These are phyloP conservation scores for Colletotrichum tropicale DNA, from an alignment of 2,329 filamentous ascomycete species.

Conservation along the genomic window DNA sequence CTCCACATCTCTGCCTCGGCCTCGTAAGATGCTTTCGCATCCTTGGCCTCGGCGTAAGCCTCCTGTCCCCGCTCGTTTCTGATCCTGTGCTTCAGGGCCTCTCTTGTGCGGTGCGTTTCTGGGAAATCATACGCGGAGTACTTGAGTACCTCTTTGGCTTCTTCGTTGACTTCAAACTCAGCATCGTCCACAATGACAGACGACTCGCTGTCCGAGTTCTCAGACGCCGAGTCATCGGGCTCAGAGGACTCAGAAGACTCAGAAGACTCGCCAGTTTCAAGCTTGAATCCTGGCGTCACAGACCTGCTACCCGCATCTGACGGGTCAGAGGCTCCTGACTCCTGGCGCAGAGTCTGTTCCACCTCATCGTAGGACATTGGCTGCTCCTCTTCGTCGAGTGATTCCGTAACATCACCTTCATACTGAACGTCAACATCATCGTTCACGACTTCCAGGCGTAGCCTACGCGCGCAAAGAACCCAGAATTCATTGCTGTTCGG, in stretches of 20 bases:
- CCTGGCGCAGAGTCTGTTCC: slow-evolving; percentile 39
- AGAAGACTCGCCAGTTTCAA: neutral
- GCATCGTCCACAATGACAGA: neutral
- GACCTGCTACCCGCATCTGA: neutral
- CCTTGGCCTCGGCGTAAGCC: slow-evolving; percentile 45
- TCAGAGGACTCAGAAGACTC: neutral
- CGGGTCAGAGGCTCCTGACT: neutral
- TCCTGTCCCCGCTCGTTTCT: slow-evolving; percentile 46
- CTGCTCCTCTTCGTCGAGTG: slow-evolving; percentile 20
- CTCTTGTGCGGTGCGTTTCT: slow-evolving; percentile 37
- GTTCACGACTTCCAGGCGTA: slow-evolving; percentile 53
- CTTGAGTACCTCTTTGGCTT: slow-evolving; percentile 46
- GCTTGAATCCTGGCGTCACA: neutral
- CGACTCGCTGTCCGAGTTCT: neutral
- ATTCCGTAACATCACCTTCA: neutral
- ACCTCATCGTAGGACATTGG: slow-evolving; percentile 49
- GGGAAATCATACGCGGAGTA: slow-evolving; percentile 46
- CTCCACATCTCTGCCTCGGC: slow-evolving; percentile 53
- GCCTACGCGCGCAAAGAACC: slow-evolving; percentile 51
- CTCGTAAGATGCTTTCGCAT: slow-evolving; percentile 40
- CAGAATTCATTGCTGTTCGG: slow-evolving; percentile 46
- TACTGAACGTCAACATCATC: slow-evolving; percentile 24
- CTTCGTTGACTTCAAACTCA: slow-evolving; percentile 35
- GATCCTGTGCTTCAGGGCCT: slow-evolving; percentile 42
- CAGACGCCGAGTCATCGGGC: neutral